Evolutionary conservation across 1,284 basidiomycete genomes (phyloP).

Genomic region (Boletus sp.): DNA sequence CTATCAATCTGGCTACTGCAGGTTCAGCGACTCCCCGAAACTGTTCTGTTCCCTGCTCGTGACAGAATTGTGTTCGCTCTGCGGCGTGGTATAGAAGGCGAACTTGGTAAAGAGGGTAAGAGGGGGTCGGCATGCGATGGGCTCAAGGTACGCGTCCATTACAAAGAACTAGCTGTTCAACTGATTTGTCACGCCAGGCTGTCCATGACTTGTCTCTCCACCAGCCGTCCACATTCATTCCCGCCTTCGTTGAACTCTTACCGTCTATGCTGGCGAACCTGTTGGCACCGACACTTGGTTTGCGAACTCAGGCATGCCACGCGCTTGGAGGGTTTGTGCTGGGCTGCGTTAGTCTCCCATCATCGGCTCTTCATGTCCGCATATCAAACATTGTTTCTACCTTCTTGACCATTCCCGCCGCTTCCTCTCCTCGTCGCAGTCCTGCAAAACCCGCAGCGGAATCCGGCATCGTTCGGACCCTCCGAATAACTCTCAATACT

Average conservation of each 20-base stretch:
- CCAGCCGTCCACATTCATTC: conserved; percentile 60
- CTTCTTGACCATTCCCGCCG: conserved; percentile 42
- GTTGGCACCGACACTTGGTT: conserved; percentile 53
- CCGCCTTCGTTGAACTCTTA: conserved; percentile 56
- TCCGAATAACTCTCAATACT: conserved; percentile 55
- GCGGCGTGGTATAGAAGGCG: conserved; percentile 72
- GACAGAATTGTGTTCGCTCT: conserved; percentile 66
- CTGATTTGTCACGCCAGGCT: conserved; percentile 43
- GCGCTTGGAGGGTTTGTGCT: conserved; percentile 65
- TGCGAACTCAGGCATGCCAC: conserved; percentile 68
- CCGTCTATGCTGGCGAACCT: conserved; percentile 60
- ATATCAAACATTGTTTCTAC: conserved; percentile 46
- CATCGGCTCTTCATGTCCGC: conserved; percentile 45
- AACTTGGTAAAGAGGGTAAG: conserved; percentile 81
- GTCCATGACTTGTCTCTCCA: conserved; percentile 64
- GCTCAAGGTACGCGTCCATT: conserved; percentile 49
- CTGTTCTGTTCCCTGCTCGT: conserved; percentile 54
- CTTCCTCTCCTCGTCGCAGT: conserved; percentile 33
- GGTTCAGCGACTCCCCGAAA: conserved; percentile 58
- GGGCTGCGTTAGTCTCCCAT: conserved; percentile 45
- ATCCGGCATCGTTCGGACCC: conserved; percentile 54
- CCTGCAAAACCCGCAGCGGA: conserved; percentile 36
- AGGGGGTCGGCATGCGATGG: conserved; percentile 74
- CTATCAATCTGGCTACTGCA: conserved; percentile 70
- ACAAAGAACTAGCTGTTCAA: not conserved